A percentile compares a stretch with the other conserved stretches of the same genome.
Evolutionary conservation across 768 basidiomycete genomes (phyloP).

Genomic region (Suillus spraguei): DNA sequence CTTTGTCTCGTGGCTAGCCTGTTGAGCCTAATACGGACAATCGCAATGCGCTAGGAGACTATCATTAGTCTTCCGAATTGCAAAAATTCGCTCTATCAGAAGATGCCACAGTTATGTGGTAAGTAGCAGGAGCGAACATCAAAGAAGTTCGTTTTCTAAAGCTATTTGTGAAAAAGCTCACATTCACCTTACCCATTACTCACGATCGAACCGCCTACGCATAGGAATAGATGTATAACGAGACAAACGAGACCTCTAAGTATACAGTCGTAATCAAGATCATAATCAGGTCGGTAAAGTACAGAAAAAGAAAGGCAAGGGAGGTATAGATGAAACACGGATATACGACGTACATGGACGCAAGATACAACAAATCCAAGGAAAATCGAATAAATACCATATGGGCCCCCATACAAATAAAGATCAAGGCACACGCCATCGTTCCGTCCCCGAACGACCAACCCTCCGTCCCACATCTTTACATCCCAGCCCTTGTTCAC

Average conservation of each 20-base stretch:
- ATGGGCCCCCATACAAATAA: not conserved
- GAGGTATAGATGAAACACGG: not conserved
- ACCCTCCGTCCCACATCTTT: constrained; percentile 63
- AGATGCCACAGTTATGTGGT: not conserved
- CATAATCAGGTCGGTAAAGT: not conserved
- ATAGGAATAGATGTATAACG: not conserved
- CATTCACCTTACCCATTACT: not conserved
- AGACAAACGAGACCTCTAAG: not conserved
- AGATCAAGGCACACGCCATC: not conserved
- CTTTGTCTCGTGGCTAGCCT: not conserved
- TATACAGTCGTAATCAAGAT: not conserved
- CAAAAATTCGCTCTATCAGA: not conserved
- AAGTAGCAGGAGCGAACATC: not conserved
- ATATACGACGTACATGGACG: constrained; percentile 1
- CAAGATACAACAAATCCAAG: constrained; percentile 2
- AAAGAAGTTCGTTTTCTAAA: not conserved
- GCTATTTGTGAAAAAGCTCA: not conserved
- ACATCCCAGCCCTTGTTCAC: constrained; percentile 72
- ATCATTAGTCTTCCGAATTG: not conserved
- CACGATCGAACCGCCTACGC: not conserved
- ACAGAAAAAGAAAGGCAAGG: not conserved
- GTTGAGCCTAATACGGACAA: not conserved
- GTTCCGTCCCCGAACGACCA: constrained; percentile 56
- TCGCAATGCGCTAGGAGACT: not conserved
- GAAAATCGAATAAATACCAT: not conserved